phyloP scores from a whole-genome alignment of 768 basidiomycete species.

The Lyophyllum semitale region DNA sequence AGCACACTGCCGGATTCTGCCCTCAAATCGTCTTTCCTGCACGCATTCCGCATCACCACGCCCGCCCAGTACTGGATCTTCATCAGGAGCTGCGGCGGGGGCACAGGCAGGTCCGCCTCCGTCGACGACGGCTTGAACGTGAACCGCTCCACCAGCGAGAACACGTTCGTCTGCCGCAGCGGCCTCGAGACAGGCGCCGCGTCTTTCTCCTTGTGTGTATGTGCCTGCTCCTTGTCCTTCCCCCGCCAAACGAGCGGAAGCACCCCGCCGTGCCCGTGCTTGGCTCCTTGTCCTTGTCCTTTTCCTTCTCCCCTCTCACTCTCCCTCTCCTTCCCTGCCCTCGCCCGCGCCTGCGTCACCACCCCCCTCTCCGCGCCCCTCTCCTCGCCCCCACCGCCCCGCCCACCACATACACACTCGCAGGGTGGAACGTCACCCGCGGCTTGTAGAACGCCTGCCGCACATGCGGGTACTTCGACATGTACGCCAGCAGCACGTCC shows the following conservation, averaged over 20 bases:
- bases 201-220: not conserved
- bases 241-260: conserved; percentile 23
- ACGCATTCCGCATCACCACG: conserved; percentile 99
- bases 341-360: conserved; percentile 28
- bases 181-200: conserved; percentile 10
- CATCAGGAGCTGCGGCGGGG: conserved; percentile 71
- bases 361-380: conserved; percentile 15
- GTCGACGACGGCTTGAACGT: conserved; percentile 90
- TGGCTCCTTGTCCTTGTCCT: conserved; percentile 31
- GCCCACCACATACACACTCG: conserved; percentile 47
- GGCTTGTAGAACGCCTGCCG: conserved; percentile 94
- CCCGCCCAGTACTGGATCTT: conserved; percentile 99
- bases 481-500: conserved; percentile 91
- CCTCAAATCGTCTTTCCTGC: conserved; percentile 93
- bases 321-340: conserved; percentile 7
- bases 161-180: too few relatives aligned
- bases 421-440: conserved; percentile 79
- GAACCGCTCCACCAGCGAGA: conserved; percentile 94
- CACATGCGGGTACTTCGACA: conserved; percentile 98
- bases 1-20: conserved; percentile 96
- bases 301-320: conserved; percentile 1
- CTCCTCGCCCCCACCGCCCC: conserved; percentile 35
- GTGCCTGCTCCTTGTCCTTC: conserved; percentile 35
- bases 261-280: not conserved
- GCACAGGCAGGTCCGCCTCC: conserved; percentile 70